A percentile compares a stretch with the other conserved stretches of the same genome.
Evolutionary conservation across 176 grass and related monocot genomes (phyloP).

Genomic region (Neostapfia colusana): DNA sequence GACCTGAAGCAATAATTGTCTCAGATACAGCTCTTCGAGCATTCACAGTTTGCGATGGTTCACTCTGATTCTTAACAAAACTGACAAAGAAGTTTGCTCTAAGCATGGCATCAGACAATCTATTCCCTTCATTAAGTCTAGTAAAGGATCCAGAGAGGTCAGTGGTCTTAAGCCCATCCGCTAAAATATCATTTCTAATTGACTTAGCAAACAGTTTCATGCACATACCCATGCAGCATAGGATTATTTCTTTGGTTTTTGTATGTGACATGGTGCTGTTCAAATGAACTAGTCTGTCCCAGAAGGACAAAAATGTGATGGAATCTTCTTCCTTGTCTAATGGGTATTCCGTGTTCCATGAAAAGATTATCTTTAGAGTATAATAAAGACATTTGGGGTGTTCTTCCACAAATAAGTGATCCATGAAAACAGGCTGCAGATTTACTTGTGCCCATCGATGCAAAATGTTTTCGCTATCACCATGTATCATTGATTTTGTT

Average conservation of each 20-base stretch:
- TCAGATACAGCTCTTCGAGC: slow-evolving; percentile 70
- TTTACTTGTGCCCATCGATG: slow-evolving; percentile 61
- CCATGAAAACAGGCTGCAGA: slow-evolving; percentile 57
- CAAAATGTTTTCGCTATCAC: slow-evolving; percentile 49
- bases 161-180: slow-evolving; percentile 27
- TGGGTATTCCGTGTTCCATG: slow-evolving; percentile 58
- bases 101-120: slow-evolving; percentile 41
- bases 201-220: slow-evolving; percentile 71
- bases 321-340: slow-evolving; percentile 51
- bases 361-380: slow-evolving; percentile 78
- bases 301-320: slow-evolving; percentile 46
- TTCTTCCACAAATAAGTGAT: slow-evolving; percentile 67
- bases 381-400: slow-evolving; percentile 88
- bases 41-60: slow-evolving; percentile 74
- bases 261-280: slow-evolving; percentile 55
- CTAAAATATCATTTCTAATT: slow-evolving; percentile 39
- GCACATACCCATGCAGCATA: slow-evolving; percentile 90
- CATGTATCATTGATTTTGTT: slow-evolving; percentile 52
- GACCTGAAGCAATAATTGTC: slow-evolving; percentile 74
- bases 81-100: slow-evolving; percentile 58
- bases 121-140: slow-evolving; percentile 38
- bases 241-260: slow-evolving; percentile 76
- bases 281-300: slow-evolving; percentile 82
- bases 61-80: slow-evolving; percentile 67
- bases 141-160: slow-evolving; percentile 32